Base-by-base conservation (phyloP, 192 early-diverging fungal genomes). In the Linnemannia elongata region DNA sequence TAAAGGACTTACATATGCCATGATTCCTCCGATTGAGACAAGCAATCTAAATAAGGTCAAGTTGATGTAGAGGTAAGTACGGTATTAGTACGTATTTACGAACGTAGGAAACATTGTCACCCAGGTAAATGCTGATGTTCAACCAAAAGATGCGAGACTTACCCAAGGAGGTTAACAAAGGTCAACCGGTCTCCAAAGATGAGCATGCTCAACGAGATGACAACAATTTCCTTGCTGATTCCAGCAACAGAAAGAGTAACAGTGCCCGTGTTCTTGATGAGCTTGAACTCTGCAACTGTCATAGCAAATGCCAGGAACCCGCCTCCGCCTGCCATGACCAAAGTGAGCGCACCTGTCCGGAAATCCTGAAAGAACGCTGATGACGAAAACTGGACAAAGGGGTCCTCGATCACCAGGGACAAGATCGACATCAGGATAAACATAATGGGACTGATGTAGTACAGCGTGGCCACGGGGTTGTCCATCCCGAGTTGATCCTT, bases 211-310 rank as follows among this genome's bases (percentile, higher is more conserved):
- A 94, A 83, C 10, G 90, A 85, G 69, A 97, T 94, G 22, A 96
- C 93, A 4, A 97, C 83, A 82, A 97, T 93, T 83, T 97, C 97
- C 88, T 94, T 94, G 73, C 92, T 92, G 27, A 94, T 96, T 12
- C 97, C 97, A 4, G 94, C 94, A 2, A 97, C 93, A n/a, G 95
- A 96, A 42, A 97, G 90, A 1, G 96, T 96, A 8, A 97, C 93
- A 0, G 96, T 95, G 7, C 91, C 94, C 13, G 95, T 96, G 41
- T 82, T 90, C 63, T 95, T 93, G 79, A 97, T 97, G 41, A 97
- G 79, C 70, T 93, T 89, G 73, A 95, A 96, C 87, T 97, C 97
- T 7, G 92, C 88, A 7, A 96, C 85, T 1, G 95, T 94, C 95
- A 96, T 96, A 44, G 91, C 88, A 89, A 96, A 96, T 18, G 97